These are phyloP conservation scores for Phytomonas serpens DNA, from an alignment of 208 protist species.

Conservation along the genomic window DNA sequence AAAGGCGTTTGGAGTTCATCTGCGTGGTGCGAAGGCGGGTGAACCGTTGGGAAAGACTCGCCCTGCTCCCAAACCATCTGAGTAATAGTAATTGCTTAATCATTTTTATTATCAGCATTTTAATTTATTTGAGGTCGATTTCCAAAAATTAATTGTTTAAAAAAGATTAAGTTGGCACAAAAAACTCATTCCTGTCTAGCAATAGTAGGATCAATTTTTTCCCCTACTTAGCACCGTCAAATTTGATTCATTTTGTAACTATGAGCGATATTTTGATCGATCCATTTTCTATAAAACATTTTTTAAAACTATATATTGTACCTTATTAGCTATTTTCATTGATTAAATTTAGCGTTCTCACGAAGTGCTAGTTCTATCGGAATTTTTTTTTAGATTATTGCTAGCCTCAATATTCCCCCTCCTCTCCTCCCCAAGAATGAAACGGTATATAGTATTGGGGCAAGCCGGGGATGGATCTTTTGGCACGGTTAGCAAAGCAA, in stretches of 20 bases:
- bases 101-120: background rate
- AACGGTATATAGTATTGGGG: conserved; percentile 93
- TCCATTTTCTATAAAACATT: background rate
- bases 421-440: conserved; percentile 42
- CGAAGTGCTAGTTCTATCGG: background rate
- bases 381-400: background rate
- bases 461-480: conserved; percentile 96
- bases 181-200: background rate
- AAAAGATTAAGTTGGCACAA: background rate
- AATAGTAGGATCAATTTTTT: background rate
- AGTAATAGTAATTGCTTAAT: conserved; percentile 14
- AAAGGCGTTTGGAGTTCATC: conserved; percentile 85
- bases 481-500: conserved; percentile 93
- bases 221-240: background rate
- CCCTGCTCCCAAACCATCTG: conserved; percentile 48
- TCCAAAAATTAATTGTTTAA: background rate
- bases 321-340: background rate
- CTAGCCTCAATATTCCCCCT: background rate
- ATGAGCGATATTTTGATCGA: background rate
- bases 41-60: conserved; percentile 60
- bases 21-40: conserved; percentile 87
- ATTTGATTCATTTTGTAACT: background rate
- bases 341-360: background rate
- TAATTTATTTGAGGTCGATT: background rate
- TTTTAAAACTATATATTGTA: background rate